A percentile compares a stretch with the other conserved stretches of the same genome.
These are phyloP conservation scores for Kuraishia ogatae DNA, from an alignment of 805 yeast genomes.

Conservation along the genomic window DNA sequence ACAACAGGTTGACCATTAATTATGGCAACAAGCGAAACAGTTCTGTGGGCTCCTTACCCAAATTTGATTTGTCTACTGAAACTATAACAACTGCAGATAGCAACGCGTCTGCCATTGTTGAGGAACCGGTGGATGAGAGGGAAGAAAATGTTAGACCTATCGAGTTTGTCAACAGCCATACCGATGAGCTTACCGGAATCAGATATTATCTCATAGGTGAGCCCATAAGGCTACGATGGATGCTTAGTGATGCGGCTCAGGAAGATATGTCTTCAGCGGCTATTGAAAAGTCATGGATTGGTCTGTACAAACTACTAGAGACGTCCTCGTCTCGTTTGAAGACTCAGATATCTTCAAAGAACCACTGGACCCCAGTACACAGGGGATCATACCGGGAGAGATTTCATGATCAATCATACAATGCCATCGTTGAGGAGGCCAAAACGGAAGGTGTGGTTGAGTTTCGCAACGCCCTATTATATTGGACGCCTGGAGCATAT, in stretches of 20 bases:
- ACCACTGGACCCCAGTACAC: conserved; percentile 53
- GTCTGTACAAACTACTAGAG: conserved; percentile 56
- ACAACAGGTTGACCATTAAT: conserved; percentile 2
- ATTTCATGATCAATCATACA: background rate
- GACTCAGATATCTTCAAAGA: conserved; percentile 53
- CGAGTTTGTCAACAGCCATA: conserved; percentile 7
- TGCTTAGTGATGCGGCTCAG: conserved; percentile 22
- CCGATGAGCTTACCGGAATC: conserved; percentile 4
- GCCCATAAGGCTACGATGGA: conserved; percentile 47
- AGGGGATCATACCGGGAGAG: background rate
- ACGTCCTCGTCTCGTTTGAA: conserved; percentile 45
- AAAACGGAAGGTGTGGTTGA: conserved; percentile 33
- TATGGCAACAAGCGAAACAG: background rate
- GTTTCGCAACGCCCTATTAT: conserved; percentile 40
- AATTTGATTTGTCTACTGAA: background rate
- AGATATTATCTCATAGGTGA: conserved; percentile 36
- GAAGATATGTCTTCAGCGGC: background rate
- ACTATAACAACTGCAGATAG: background rate
- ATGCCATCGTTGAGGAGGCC: conserved; percentile 2
- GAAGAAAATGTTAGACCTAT: conserved; percentile 20
- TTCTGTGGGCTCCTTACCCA: background rate
- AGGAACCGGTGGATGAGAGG: conserved; percentile 19
- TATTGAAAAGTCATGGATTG: conserved; percentile 60
- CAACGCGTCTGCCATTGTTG: conserved; percentile 11
- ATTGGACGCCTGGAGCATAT: conserved; percentile 63